These are phyloP conservation scores for Silybum marianum DNA, from an alignment of 129 eudicot species.

Conservation along the genomic window DNA sequence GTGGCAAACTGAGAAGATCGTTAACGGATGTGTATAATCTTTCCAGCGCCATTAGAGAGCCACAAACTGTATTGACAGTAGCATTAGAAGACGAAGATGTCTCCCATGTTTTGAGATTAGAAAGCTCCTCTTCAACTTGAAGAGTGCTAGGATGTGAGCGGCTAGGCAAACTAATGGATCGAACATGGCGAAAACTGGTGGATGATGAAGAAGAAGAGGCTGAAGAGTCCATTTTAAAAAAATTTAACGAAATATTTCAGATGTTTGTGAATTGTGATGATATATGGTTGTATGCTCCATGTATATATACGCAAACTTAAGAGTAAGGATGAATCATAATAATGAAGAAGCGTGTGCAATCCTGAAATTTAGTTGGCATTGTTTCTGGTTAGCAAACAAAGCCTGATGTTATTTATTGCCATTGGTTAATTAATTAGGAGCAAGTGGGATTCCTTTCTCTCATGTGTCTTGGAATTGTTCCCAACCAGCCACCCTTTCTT, in stretches of 20 bases:
- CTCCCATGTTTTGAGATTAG: slow-evolving; percentile 13
- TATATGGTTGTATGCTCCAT: neutral
- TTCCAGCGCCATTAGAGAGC: slow-evolving; percentile 1
- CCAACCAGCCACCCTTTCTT: slow-evolving; percentile 10
- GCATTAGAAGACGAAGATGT: neutral
- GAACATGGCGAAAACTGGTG: slow-evolving; percentile 30
- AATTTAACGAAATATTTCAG: neutral
- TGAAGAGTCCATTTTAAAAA: slow-evolving; percentile 24
- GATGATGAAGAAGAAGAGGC: slow-evolving; percentile 26
- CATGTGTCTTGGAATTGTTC: slow-evolving; percentile 19
- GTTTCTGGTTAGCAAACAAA: slow-evolving; percentile 20
- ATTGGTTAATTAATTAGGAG: slow-evolving; percentile 10
- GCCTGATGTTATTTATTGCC: neutral
- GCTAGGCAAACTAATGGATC: slow-evolving; percentile 49
- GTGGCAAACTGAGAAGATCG: slow-evolving; percentile 33
- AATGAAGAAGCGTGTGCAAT: slow-evolving; percentile 12
- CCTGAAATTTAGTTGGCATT: slow-evolving; percentile 1
- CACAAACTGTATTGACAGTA: slow-evolving; percentile 8
- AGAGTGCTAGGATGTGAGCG: slow-evolving; percentile 38
- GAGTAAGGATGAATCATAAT: neutral
- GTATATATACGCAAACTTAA: slow-evolving; percentile 5
- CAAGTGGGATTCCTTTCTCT: slow-evolving; percentile 21
- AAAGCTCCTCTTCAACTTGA: slow-evolving; percentile 34
- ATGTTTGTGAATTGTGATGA: slow-evolving; percentile 9
- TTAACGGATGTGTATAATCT: slow-evolving; percentile 25